A percentile compares a stretch with the other conserved stretches of the same genome.
Conservation (phyloP, 352 stramenopile species). For the Phytopythium mirpurense region DNA sequence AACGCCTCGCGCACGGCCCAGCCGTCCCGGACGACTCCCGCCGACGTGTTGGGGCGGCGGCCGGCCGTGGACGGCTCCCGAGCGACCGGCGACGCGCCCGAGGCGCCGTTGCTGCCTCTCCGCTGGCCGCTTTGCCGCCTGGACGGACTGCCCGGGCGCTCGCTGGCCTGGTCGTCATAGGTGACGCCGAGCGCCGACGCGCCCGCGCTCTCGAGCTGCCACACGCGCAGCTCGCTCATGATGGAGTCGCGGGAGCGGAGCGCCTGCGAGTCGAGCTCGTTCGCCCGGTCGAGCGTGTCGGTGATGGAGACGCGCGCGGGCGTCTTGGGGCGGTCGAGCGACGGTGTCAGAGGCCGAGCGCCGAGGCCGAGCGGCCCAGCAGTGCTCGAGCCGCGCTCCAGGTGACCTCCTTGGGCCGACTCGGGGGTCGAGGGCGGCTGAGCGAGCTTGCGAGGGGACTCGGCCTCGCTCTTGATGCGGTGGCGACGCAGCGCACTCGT, state of each 20-base stretch:
- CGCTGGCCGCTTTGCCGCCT: conserved; percentile 11
- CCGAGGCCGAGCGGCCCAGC: conserved; percentile 6
- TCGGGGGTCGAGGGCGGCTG: background rate
- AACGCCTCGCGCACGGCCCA: conserved; percentile 48
- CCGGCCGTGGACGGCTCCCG: conserved; percentile 13
- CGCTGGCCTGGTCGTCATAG: conserved; percentile 15
- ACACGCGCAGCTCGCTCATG: conserved; percentile 55
- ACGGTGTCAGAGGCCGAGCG: background rate
- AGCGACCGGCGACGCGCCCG: conserved; percentile 2
- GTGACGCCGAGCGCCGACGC: conserved; percentile 34
- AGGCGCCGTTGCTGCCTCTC: conserved; percentile 20
- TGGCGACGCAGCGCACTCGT: conserved; percentile 73
- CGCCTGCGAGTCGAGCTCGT: conserved; percentile 55
- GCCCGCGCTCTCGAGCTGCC: conserved; percentile 52
- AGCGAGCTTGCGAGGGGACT: conserved; percentile 6
- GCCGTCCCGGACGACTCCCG: conserved; percentile 36
- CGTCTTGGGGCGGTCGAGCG: conserved; percentile 42
- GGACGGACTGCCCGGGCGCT: conserved; percentile 4
- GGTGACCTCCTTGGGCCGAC: background rate
- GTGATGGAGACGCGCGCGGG: conserved; percentile 70
- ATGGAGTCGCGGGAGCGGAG: conserved; percentile 62
- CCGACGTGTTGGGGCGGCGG: conserved; percentile 45
- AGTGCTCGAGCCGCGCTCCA: background rate
- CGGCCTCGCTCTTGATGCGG: conserved; percentile 50
- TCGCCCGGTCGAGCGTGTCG: conserved; percentile 65